Base-by-base conservation (phyloP, 106 monocot species). In the Platanthera zijinensis region DNA sequence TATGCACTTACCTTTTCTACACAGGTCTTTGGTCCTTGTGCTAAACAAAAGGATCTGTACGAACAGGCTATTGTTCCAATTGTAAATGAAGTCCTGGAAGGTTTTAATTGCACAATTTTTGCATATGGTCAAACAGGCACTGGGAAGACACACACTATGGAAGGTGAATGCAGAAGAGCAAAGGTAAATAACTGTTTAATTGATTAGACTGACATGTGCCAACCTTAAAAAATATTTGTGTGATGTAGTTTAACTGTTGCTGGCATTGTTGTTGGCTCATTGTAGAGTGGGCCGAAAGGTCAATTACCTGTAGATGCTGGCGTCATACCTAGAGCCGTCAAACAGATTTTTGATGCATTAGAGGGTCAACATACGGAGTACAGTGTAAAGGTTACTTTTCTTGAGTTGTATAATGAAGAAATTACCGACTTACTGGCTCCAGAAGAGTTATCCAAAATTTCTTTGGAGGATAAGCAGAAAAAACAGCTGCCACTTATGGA, bases 101-200 rank as follows among this genome's bases (percentile, higher is more conserved):
- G 97, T n/a, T 99, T 99, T 77, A 99, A 99, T 68, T 99, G 97
- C 76, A 99, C 97, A 51, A 99, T 99, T 71, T 99, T 99, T 81
- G 97, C 97, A 3, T 99, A 99, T 86, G 97, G 97, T 0, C 97
- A 99, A 74, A 99, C 97, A 32, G 97, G 97, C 21, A 99, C 97
- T 0, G 97, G 97, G 5, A 99, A 99, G 54, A 99, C 97, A 32
- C 92, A 90, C 39, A 99, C 99, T n/a, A 99, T 99, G 99, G 99
- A 99, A 88, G 99, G 99, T 68, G 94, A 94, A 78, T 92, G 88
- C 78, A 83, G 84, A 85, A 86, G 78, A 69, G 68, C 89, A 32
- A 99, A 94, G 92, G 99, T 87, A 80, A 82, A 77, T 22, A 30
- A 70, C 3, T 30, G 28, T 50, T 47, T 54, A 4, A 72, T 4